Evolutionary conservation across 352 stramenopile species (phyloP).

Genomic region (Phytophthora rubi): DNA sequence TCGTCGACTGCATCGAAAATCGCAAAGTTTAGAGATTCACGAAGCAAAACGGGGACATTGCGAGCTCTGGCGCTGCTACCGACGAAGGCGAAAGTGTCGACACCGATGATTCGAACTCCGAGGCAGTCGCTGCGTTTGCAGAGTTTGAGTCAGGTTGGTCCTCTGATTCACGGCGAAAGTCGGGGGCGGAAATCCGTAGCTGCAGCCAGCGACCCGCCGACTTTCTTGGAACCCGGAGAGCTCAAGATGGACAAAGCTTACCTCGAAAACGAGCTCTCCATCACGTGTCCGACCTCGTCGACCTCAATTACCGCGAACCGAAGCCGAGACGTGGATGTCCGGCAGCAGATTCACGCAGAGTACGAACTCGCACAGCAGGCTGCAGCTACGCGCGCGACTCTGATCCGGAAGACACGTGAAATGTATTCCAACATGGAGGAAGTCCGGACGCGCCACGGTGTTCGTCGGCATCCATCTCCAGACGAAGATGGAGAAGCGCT

Average conservation of each 20-base stretch:
- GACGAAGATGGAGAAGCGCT: slow-evolving; percentile 25
- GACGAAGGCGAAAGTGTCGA: slow-evolving; percentile 2
- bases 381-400: slow-evolving; percentile 42
- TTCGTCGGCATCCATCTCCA: slow-evolving; percentile 2
- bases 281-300: slow-evolving; percentile 40
- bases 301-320: neutral
- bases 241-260: slow-evolving; percentile 69
- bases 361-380: slow-evolving; percentile 50
- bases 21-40: slow-evolving; percentile 16
- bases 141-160: slow-evolving; percentile 55
- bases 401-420: slow-evolving; percentile 54
- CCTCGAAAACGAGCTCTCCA: slow-evolving; percentile 61
- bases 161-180: slow-evolving; percentile 44
- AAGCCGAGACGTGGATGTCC: slow-evolving; percentile 40
- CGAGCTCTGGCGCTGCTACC: slow-evolving; percentile 10
- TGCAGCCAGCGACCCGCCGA: slow-evolving; percentile 15
- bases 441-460: slow-evolving; percentile 15
- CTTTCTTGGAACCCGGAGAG: slow-evolving; percentile 51
- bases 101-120: slow-evolving; percentile 1
- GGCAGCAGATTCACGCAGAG: slow-evolving; percentile 45
- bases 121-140: slow-evolving; percentile 43
- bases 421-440: slow-evolving; percentile 67
- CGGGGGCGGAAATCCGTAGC: slow-evolving; percentile 35
- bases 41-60: slow-evolving; percentile 10
- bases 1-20: neutral